These are phyloP conservation scores for Tephrocybe sp. DNA, from an alignment of 768 basidiomycete species.

Conservation along the genomic window DNA sequence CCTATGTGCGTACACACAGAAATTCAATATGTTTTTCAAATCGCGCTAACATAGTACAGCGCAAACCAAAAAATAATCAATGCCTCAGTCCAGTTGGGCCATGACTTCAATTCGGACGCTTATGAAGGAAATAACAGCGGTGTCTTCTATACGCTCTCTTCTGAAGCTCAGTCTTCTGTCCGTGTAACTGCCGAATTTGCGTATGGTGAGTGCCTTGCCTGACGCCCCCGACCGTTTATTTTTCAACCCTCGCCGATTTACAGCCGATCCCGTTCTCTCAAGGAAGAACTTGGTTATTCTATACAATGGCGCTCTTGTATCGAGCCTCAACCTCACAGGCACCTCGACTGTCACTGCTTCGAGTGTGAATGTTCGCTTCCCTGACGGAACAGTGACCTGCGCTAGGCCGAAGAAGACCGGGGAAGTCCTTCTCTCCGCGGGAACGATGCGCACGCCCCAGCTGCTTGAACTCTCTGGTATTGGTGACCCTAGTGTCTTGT, in stretches of 20 bases:
- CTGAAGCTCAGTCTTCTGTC: conserved; percentile 19
- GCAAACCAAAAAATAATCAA: conserved; percentile 30
- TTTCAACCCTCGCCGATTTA: too few species aligned
- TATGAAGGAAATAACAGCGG: conserved; percentile 29
- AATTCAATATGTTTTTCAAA: neutral
- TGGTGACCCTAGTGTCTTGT: conserved; percentile 22
- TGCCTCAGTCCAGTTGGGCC: conserved; percentile 31
- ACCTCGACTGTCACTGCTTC: conserved; percentile 13
- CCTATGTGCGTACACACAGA: conserved; percentile 21
- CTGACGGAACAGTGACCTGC: conserved; percentile 20
- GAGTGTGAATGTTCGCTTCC: conserved; percentile 26
- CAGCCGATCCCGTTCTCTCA: conserved; percentile 27
- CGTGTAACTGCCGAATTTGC: conserved; percentile 32
- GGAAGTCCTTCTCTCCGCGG: conserved; percentile 31
- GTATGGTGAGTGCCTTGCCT: conserved; percentile 22
- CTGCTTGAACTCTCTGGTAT: conserved; percentile 35
- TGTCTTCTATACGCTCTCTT: conserved; percentile 27
- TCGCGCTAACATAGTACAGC: conserved; percentile 10
- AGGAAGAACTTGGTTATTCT: conserved; percentile 24
- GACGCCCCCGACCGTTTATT: neutral
- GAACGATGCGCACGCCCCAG: conserved; percentile 32
- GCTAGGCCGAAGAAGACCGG: conserved; percentile 18
- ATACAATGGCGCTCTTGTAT: conserved; percentile 22
- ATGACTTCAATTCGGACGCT: conserved; percentile 27
- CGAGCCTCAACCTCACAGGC: conserved; percentile 17